Conservation (phyloP, 257 asterid species). For the Leptodermis oblonga region DNA sequence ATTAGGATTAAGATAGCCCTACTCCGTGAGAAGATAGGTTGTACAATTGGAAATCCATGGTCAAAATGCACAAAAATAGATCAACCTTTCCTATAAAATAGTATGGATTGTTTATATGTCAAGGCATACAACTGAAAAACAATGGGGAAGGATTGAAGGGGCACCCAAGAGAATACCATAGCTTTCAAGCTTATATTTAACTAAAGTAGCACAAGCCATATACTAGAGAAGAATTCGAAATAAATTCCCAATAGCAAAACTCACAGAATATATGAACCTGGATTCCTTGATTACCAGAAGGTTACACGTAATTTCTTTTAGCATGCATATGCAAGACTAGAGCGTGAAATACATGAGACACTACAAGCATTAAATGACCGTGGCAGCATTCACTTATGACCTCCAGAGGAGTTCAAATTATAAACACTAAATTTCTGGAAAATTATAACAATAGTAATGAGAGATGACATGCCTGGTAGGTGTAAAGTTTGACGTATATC, state of each 20-base stretch:
- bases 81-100: background rate
- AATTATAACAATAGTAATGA: background rate
- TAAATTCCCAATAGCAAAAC: background rate
- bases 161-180: background rate
- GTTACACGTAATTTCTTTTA: background rate
- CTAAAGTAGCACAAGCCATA: background rate
- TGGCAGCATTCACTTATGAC: background rate
- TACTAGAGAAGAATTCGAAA: background rate
- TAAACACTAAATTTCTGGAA: background rate
- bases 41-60: background rate
- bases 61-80: background rate
- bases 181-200: background rate
- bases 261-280: background rate
- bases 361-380: background rate
- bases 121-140: no score
- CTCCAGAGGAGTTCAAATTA: background rate
- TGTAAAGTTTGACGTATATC: conserved; percentile 85
- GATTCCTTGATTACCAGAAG: background rate
- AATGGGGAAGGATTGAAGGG: background rate
- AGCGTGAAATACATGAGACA: background rate
- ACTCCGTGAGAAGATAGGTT: background rate
- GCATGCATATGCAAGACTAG: background rate
- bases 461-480: conserved; percentile 62
- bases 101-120: background rate
- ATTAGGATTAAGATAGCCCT: background rate